Percentiles rank a stretch among this genome's conserved stretches.
Conservation (phyloP, 139 green algal genomes). For the Chlamydomonas eustigma region DNA sequence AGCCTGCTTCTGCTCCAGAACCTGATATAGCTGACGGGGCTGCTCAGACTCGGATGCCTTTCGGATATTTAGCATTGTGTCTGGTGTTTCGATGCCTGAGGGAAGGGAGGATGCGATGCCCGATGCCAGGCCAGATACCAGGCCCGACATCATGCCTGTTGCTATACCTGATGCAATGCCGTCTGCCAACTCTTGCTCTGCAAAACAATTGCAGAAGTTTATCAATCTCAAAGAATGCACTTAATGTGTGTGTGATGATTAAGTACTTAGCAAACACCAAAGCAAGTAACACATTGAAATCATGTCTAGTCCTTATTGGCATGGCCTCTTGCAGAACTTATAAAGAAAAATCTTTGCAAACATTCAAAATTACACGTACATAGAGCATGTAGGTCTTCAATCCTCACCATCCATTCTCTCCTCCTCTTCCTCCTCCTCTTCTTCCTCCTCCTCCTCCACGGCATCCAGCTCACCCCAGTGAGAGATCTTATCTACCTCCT, state of each 20-base stretch:
- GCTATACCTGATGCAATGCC: conserved; percentile 41
- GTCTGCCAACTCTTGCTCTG: conserved; percentile 54
- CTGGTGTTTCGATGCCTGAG: conserved; percentile 76
- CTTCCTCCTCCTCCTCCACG: conserved; percentile 53
- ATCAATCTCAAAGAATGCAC: no score
- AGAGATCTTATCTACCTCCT: conserved; percentile 61
- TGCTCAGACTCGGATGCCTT: conserved; percentile 59
- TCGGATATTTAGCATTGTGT: conserved; percentile 84
- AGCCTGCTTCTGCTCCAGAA: conserved; percentile 71
- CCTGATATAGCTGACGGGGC: conserved; percentile 55
- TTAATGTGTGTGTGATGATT: no score
- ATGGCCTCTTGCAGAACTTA: no score
- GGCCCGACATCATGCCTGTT: conserved; percentile 38
- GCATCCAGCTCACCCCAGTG: conserved; percentile 78
- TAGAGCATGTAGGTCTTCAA: no score
- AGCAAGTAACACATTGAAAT: no score
- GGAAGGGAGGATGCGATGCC: conserved; percentile 73
- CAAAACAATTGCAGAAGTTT: no score
- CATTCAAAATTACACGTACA: no score
- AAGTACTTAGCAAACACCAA: no score
- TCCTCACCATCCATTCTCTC: conserved; percentile 40
- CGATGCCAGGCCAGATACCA: conserved; percentile 53
- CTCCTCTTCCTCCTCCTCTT: conserved; percentile 53
- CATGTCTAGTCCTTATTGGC: no score
- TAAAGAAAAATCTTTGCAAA: no score